A percentile compares a stretch with the other conserved stretches of the same genome.
Conservation (phyloP, 352 stramenopile species). For the Globisporangium perplexum region DNA sequence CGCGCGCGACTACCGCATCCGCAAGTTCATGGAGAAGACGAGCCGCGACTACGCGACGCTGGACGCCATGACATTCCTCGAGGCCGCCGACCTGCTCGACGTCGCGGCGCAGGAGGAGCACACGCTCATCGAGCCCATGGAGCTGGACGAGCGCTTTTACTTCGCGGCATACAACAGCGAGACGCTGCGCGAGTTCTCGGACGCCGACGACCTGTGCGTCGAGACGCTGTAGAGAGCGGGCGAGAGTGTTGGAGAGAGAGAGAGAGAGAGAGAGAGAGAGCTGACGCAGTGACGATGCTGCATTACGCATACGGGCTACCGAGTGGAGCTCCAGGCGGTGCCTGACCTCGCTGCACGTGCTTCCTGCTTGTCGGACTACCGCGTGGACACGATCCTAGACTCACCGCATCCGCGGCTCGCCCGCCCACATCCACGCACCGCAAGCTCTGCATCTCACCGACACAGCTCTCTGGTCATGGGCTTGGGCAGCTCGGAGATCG, state of each 20-base stretch:
- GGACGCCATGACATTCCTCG: slow-evolving; percentile 32
- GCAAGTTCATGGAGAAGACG: slow-evolving; percentile 57
- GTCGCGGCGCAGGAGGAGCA: slow-evolving; percentile 12
- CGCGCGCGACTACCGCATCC: slow-evolving; percentile 43
- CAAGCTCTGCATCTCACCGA: no score
- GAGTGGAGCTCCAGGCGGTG: no score
- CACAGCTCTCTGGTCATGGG: no score
- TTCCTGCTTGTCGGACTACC: no score
- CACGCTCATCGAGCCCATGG: slow-evolving; percentile 23
- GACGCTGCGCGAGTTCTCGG: slow-evolving; percentile 11
- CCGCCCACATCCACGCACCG: no score
- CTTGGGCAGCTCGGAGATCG: no score
- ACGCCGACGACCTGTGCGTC: slow-evolving; percentile 12
- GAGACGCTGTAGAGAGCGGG: slow-evolving; percentile 2
- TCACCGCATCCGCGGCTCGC: no score
- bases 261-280: neutral
- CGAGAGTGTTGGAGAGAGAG: neutral
- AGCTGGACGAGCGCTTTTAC: slow-evolving; percentile 18
- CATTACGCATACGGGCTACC: no score
- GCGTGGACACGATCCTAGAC: no score
- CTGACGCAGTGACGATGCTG: no score
- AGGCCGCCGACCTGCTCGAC: slow-evolving; percentile 32
- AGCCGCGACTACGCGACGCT: slow-evolving; percentile 28
- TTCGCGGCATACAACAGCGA: slow-evolving; percentile 15
- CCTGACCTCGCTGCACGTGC: no score